These are phyloP conservation scores for Microthyrium microscopicum DNA, from an alignment of 2,329 filamentous ascomycete genomes.

Conservation along the genomic window DNA sequence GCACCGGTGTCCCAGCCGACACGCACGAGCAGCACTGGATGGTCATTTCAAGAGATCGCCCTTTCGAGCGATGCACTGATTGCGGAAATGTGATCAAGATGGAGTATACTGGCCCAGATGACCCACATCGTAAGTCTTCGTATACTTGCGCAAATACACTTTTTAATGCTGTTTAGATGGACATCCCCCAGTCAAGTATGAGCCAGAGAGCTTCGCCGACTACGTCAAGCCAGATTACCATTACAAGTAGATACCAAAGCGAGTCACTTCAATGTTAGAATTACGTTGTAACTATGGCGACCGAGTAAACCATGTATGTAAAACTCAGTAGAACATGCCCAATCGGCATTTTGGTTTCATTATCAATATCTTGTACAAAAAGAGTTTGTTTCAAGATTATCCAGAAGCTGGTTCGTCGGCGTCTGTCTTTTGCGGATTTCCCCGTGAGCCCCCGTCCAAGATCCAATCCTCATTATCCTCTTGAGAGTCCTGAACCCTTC, in stretches of 20 bases:
- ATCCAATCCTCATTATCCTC: conserved; percentile 38
- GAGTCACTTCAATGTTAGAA: too few relatives aligned
- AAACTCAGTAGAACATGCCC: too few relatives aligned
- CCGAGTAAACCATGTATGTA: too few relatives aligned
- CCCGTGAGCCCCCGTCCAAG: conserved; percentile 33
- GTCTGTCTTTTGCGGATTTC: conserved; percentile 11
- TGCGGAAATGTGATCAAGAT: conserved; percentile 96
- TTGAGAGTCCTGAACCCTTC: conserved; percentile 34
- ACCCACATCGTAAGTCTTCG: conserved; percentile 9
- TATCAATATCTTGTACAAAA: too few relatives aligned
- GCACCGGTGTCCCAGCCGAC: conserved; percentile 85
- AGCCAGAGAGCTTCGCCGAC: conserved; percentile 94
- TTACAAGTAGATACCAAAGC: too few relatives aligned
- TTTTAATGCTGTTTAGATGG: not conserved
- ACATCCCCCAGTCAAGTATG: conserved; percentile 39
- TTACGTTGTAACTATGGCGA: too few relatives aligned
- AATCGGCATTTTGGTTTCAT: too few relatives aligned
- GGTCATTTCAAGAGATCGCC: conserved; percentile 72
- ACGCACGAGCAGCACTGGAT: conserved; percentile 86
- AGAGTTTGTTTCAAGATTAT: too few relatives aligned
- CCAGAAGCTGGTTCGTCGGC: conserved; percentile 11
- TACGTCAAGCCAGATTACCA: conserved; percentile 90
- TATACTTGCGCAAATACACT: not conserved
- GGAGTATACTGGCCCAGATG: conserved; percentile 74
- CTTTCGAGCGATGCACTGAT: conserved; percentile 87